These are phyloP conservation scores for Begonia fuchsioides DNA, from an alignment of 306 rosid species.

Conservation along the genomic window DNA sequence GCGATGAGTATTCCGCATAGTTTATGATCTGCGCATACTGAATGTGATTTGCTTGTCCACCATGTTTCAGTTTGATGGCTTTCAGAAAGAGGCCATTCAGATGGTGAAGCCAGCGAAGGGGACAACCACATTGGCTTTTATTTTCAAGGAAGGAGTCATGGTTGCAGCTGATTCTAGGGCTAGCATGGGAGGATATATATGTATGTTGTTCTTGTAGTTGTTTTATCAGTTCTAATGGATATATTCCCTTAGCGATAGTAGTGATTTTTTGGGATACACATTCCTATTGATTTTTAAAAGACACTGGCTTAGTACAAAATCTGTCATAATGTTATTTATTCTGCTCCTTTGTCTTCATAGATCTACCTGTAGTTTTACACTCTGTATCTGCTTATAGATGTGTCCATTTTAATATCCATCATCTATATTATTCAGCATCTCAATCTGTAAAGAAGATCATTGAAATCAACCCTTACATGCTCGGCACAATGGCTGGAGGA, in stretches of 20 bases:
- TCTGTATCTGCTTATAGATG: too few species aligned
- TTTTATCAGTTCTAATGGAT: not conserved
- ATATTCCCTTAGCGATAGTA: not conserved
- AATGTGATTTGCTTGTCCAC: constrained; percentile 1
- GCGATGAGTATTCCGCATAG: not conserved
- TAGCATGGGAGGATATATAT: constrained; percentile 96
- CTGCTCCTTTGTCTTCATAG: too few species aligned
- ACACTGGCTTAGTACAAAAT: not conserved
- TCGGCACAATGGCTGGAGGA: constrained; percentile 49
- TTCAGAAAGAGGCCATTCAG: constrained; percentile 73
- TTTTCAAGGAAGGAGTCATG: constrained; percentile 91
- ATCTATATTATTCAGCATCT: constrained; percentile 41
- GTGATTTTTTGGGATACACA: not conserved
- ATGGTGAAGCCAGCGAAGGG: constrained; percentile 98
- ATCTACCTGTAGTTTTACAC: too few species aligned
- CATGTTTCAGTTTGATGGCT: constrained; percentile 72
- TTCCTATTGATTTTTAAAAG: not conserved
- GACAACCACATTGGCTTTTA: constrained; percentile 91
- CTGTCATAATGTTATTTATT: too few species aligned
- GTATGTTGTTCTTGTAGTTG: constrained; percentile 25
- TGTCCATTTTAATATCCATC: not conserved
- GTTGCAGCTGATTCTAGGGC: constrained; percentile 99
- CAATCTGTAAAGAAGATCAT: constrained; percentile 75
- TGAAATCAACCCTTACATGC: constrained; percentile 44
- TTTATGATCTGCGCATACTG: not conserved